phyloP scores from a whole-genome alignment of 768 basidiomycete genomes.

The Lactarius evosmus region DNA sequence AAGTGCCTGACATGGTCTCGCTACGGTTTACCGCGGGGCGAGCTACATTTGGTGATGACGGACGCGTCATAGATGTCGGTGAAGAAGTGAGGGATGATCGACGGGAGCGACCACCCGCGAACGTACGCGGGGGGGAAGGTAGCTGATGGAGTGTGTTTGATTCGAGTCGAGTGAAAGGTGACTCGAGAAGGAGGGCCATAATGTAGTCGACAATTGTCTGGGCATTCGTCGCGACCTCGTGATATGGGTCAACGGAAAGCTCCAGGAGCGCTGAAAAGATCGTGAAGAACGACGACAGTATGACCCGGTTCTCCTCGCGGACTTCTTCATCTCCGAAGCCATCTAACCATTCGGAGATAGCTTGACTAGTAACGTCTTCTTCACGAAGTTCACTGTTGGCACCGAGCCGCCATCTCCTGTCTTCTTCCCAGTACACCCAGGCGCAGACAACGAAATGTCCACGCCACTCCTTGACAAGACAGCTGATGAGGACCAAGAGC shows the following conservation, averaged over 20 bases:
- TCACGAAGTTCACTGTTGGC: conserved; percentile 40
- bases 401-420: conserved; percentile 55
- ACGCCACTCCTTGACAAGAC: conserved; percentile 92
- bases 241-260: conserved; percentile 88
- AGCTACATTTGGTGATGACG: conserved; percentile 45
- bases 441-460: conserved; percentile 96
- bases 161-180: conserved; percentile 76
- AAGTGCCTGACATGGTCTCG: conserved; percentile 59
- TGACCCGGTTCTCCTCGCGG: conserved; percentile 74
- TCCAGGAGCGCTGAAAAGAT: conserved; percentile 87
- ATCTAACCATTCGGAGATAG: conserved; percentile 77
- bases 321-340: conserved; percentile 58
- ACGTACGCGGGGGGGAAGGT: conserved; percentile 38
- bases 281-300: conserved; percentile 91
- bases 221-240: conserved; percentile 88
- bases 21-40: conserved; percentile 53
- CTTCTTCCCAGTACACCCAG: conserved; percentile 95
- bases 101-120: conserved; percentile 39
- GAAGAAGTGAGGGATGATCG: conserved; percentile 52
- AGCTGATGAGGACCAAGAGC: conserved; percentile 84
- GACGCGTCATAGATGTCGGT: conserved; percentile 38
- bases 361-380: conserved; percentile 71
- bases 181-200: conserved; percentile 84
- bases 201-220: conserved; percentile 92
- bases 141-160: conserved; percentile 58